Percentiles rank a stretch among this genome's conserved stretches.
Conservation (phyloP, 1,139 yeast genomes). For the Yamadazyma triangularis region DNA sequence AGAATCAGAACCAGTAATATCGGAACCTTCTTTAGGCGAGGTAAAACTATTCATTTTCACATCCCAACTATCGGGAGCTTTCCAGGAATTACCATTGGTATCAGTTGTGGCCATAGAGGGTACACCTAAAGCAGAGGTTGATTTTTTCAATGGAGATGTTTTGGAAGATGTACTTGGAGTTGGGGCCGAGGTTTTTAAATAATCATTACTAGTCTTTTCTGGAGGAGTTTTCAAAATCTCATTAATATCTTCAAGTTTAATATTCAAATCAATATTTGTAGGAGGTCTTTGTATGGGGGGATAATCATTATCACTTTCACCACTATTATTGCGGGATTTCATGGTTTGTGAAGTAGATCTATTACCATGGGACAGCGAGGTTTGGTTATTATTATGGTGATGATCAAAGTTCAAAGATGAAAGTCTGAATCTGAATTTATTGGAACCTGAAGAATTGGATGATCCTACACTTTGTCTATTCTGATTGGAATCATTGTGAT, state of each 20-base stretch:
- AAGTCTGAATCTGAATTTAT: conserved; percentile 33
- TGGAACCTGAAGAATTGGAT: conserved; percentile 12
- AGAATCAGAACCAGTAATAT: conserved; percentile 15
- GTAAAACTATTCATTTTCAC: conserved; percentile 40
- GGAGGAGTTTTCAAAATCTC: conserved; percentile 42
- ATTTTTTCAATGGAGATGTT: conserved; percentile 7
- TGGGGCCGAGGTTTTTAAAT: conserved; percentile 1
- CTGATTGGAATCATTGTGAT: conserved; percentile 5
- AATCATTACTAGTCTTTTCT: neutral
- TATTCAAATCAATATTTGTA: conserved; percentile 35
- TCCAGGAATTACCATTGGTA: conserved; percentile 34
- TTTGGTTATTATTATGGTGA: conserved; percentile 10
- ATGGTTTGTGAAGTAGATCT: neutral
- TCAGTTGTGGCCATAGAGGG: neutral
- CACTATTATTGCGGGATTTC: neutral
- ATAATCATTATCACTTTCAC: neutral
- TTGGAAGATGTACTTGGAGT: conserved; percentile 1
- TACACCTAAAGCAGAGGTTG: conserved; percentile 5
- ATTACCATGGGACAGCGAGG: neutral
- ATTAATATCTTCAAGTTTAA: conserved; percentile 48
- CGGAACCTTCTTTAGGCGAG: conserved; percentile 7
- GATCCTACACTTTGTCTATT: conserved; percentile 15
- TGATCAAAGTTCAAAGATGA: conserved; percentile 34
- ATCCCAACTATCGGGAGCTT: conserved; percentile 81
- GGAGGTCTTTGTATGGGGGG: neutral